phyloP scores from a whole-genome alignment of 2,329 filamentous ascomycete genomes.

The Botrytis sinoallii region DNA sequence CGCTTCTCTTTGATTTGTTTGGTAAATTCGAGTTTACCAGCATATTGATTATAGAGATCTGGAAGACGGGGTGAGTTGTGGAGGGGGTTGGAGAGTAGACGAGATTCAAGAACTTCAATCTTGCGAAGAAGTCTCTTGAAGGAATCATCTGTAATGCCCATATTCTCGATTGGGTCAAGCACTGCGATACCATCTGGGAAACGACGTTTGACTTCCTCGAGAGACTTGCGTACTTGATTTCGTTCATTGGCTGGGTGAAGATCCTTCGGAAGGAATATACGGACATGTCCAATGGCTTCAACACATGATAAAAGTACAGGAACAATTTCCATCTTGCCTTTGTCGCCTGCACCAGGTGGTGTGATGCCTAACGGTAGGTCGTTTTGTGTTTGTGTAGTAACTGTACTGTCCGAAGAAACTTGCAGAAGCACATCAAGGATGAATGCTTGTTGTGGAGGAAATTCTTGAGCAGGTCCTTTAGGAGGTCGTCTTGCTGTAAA shows the following conservation, averaged over 20 bases:
- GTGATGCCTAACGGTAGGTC: conserved; percentile 63
- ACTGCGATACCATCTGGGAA: conserved; percentile 91
- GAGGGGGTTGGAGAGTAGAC: conserved; percentile 81
- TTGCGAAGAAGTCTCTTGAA: conserved; percentile 94
- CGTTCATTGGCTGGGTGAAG: conserved; percentile 65
- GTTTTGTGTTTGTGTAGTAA: conserved; percentile 55
- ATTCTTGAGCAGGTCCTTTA: conserved; percentile 65
- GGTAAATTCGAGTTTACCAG: conserved; percentile 69
- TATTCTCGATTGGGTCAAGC: conserved; percentile 91
- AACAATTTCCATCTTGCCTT: conserved; percentile 74
- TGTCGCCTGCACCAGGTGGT: conserved; percentile 60
- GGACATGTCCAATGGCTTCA: conserved; percentile 77
- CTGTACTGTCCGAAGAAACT: conserved; percentile 51
- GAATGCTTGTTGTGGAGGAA: conserved; percentile 71
- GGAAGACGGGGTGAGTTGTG: conserved; percentile 85
- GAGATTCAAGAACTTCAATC: conserved; percentile 94
- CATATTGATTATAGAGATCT: conserved; percentile 83
- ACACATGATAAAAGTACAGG: conserved; percentile 84
- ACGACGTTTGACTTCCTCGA: conserved; percentile 77
- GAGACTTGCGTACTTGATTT: conserved; percentile 61
- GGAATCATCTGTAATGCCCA: conserved; percentile 86
- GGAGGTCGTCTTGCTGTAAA: conserved; percentile 62
- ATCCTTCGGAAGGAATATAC: conserved; percentile 79
- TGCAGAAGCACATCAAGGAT: conserved; percentile 78
- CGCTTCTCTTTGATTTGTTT: conserved; percentile 84